These are phyloP conservation scores for Zymoseptoria crescenta DNA, from an alignment of 2,329 filamentous ascomycete species.

Conservation along the genomic window DNA sequence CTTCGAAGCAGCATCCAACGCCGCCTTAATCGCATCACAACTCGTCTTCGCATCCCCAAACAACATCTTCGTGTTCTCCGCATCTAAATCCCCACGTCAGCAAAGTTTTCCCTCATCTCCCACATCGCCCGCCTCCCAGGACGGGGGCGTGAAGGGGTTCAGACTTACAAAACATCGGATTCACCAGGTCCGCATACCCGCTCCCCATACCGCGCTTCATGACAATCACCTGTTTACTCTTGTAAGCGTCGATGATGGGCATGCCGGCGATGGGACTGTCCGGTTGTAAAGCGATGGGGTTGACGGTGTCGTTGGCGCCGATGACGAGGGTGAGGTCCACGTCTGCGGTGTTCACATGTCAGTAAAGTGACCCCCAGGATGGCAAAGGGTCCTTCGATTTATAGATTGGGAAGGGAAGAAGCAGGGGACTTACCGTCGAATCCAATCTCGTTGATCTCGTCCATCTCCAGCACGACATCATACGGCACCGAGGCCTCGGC, in stretches of 20 bases:
- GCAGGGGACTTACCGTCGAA: constrained; percentile 46
- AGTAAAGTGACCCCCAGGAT: too few species aligned
- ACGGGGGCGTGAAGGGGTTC: neutral
- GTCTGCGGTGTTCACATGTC: constrained; percentile 28
- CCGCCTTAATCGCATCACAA: constrained; percentile 29
- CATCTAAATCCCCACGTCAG: constrained; percentile 51
- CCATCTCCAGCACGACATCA: constrained; percentile 90
- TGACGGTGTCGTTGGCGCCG: constrained; percentile 87
- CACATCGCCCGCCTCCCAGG: neutral
- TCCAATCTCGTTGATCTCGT: constrained; percentile 83
- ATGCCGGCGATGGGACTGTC: constrained; percentile 82
- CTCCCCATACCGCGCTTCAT: constrained; percentile 89
- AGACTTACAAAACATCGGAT: constrained; percentile 70
- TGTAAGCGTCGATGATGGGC: constrained; percentile 88
- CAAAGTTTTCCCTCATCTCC: neutral
- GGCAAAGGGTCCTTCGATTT: neutral
- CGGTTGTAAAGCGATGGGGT: constrained; percentile 78
- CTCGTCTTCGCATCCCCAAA: constrained; percentile 75
- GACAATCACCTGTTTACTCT: constrained; percentile 84
- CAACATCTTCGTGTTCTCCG: constrained; percentile 68
- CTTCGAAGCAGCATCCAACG: constrained; percentile 15
- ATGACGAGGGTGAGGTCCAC: constrained; percentile 79
- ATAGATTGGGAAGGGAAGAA: too few species aligned
- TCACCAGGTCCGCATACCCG: constrained; percentile 83
- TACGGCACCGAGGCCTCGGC: constrained; percentile 84